Conservation (phyloP, 257 asterid genomes). For the Linaria vulgaris region DNA sequence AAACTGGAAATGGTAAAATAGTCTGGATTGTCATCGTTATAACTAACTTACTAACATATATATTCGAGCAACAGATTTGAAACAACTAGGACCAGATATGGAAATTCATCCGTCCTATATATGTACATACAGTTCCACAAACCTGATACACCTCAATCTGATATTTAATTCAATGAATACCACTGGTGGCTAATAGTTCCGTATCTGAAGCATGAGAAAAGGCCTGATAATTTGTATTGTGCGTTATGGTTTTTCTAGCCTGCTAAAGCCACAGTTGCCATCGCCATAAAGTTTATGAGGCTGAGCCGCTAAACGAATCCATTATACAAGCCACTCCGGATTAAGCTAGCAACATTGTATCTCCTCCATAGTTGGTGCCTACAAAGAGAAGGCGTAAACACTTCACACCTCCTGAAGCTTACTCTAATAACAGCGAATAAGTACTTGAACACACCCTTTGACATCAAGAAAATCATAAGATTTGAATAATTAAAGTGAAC, state of each 20-base stretch:
- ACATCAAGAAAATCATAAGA: no score
- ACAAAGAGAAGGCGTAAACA: conserved; percentile 1
- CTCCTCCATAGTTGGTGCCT: conserved; percentile 22
- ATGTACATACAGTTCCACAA: conserved; percentile 20
- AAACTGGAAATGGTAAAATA: no score
- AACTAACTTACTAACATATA: neutral
- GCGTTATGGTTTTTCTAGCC: neutral
- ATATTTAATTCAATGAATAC: neutral
- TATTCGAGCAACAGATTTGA: neutral
- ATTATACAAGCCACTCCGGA: conserved; percentile 10
- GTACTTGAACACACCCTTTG: no score
- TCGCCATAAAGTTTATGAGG: neutral
- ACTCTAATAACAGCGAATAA: neutral
- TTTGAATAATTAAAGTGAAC: no score
- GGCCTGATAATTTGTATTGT: neutral
- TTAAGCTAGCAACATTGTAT: conserved; percentile 19
- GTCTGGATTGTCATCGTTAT: no score
- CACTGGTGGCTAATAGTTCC: conserved; percentile 3
- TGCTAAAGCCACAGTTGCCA: neutral
- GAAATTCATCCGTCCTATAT: neutral
- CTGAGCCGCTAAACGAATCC: conserved; percentile 19
- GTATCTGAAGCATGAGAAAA: conserved; percentile 9
- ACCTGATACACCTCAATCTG: conserved; percentile 5
- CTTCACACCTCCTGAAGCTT: neutral
- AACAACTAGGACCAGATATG: conserved; percentile 3